Evolutionary conservation across 768 basidiomycete species (phyloP).

Genomic region (Filobasidium floriforme): DNA sequence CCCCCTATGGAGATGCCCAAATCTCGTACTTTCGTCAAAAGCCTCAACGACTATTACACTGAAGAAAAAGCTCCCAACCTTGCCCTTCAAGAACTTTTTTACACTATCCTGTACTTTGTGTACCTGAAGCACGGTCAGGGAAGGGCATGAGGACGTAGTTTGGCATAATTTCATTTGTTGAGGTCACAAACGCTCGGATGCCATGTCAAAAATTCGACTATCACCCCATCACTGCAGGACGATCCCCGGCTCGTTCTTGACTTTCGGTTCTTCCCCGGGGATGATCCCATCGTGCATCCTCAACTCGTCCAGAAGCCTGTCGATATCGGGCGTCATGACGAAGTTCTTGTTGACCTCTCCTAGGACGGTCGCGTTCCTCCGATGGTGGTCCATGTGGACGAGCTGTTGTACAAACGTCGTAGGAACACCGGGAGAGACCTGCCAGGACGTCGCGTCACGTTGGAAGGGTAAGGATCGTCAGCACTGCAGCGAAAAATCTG

Average conservation of each 20-base stretch:
- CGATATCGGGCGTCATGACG: slow-evolving; percentile 73
- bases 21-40: too few species aligned
- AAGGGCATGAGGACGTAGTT: too few species aligned
- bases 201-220: background rate
- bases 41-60: too few species aligned
- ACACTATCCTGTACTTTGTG: too few species aligned
- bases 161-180: background rate
- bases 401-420: slow-evolving; percentile 85
- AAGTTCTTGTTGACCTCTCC: slow-evolving; percentile 84
- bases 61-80: too few species aligned
- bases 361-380: slow-evolving; percentile 60
- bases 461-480: too few species aligned
- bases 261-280: slow-evolving; percentile 29
- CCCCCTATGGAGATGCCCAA: too few species aligned
- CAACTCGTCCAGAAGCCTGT: slow-evolving; percentile 62
- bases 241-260: background rate
- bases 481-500: too few species aligned
- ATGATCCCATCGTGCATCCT: slow-evolving; percentile 46
- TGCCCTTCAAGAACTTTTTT: too few species aligned
- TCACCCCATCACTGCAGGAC: background rate
- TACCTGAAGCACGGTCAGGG: too few species aligned
- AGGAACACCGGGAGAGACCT: slow-evolving; percentile 75
- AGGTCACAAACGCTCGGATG: background rate
- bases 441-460: background rate
- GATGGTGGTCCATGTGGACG: slow-evolving; percentile 58